phyloP scores from a whole-genome alignment of 192 early-diverging fungal species.

The Rhizophagus prolifer region DNA sequence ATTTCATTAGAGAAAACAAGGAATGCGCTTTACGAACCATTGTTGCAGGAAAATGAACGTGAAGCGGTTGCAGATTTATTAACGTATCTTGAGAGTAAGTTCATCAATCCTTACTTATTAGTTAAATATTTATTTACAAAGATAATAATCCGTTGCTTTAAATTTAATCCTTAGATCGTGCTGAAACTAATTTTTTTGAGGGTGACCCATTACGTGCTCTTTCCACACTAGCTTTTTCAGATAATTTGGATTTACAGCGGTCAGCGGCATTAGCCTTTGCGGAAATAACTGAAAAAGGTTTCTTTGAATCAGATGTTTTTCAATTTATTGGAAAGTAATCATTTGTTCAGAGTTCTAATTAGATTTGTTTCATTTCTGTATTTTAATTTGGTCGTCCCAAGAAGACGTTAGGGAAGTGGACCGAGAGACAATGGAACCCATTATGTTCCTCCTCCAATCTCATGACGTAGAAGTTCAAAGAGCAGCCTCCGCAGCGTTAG shows the following conservation, averaged over 20 bases:
- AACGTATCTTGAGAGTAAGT: slow-evolving; percentile 66
- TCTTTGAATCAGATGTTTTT: background rate
- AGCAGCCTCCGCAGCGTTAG: slow-evolving; percentile 82
- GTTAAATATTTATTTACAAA: background rate
- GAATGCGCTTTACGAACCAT: slow-evolving; percentile 59
- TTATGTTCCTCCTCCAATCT: slow-evolving; percentile 78
- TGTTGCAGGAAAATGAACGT: slow-evolving; percentile 68
- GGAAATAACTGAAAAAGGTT: slow-evolving; percentile 86
- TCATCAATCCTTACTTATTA: background rate
- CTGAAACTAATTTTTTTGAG: slow-evolving; percentile 80
- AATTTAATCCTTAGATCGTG: slow-evolving; percentile 55
- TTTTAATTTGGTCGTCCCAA: slow-evolving; percentile 14
- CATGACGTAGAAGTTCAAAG: slow-evolving; percentile 83
- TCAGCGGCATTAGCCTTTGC: slow-evolving; percentile 87
- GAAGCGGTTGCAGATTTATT: slow-evolving; percentile 67
- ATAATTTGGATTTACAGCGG: slow-evolving; percentile 80
- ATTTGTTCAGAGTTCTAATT: slow-evolving; percentile 1
- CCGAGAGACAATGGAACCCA: slow-evolving; percentile 76
- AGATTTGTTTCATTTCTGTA: slow-evolving; percentile 12
- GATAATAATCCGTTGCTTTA: background rate
- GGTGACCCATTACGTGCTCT: slow-evolving; percentile 78
- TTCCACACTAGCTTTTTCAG: slow-evolving; percentile 81
- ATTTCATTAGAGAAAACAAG: slow-evolving; percentile 19
- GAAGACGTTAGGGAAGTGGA: slow-evolving; percentile 74
- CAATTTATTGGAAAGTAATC: background rate